Evolutionary conservation across 768 basidiomycete species (phyloP), one percentile per base, ranked within the genome.

Genomic region (Russula vinacea): DNA sequence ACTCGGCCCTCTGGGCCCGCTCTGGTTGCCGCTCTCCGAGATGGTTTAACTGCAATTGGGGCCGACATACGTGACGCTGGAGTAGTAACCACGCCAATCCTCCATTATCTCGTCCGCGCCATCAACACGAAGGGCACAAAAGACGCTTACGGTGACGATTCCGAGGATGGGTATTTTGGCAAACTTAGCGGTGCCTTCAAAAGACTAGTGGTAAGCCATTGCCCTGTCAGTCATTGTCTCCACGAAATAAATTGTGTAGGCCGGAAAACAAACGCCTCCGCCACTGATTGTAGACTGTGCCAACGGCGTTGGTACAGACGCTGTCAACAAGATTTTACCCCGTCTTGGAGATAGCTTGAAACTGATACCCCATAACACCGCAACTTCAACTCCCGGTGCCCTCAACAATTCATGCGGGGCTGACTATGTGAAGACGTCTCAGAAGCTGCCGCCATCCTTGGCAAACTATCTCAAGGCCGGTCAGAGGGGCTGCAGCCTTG

Each of bases 361-460:
- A 29, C 72, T 98, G 52, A 76, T 83, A 62, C 77, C 92, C 44
- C 81, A 86, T 70, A 94, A 95, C 69, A 86, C 85, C 7, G 79
- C 83, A 22, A 85, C 80, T 26, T 78, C 79, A 16, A 86, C 84
- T 9, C 74, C 81, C 0, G 91, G 90, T 22, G 84, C 84, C 0
- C 82, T 99, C 62, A 99, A 99, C 76, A 79, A 86, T 65, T 75
- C 84, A 37, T 98, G 94, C 73, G 97, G 97, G 37, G 97, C 97
- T 45, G 97, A 99, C 76, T 98, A 80, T 73, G 96, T 98, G 71
- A 99, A 99, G 79, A 98, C 96, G 3, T 80, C 80, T 44, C 97
- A 99, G 77, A 87, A 80, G 66, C 77, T 92, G 11, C 97, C 97
- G 10, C 89, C 92, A 29, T 88, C 89, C 7, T 76, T 98, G 37